Base-by-base conservation (phyloP, 768 basidiomycete genomes). In the Mycena galopus region DNA sequence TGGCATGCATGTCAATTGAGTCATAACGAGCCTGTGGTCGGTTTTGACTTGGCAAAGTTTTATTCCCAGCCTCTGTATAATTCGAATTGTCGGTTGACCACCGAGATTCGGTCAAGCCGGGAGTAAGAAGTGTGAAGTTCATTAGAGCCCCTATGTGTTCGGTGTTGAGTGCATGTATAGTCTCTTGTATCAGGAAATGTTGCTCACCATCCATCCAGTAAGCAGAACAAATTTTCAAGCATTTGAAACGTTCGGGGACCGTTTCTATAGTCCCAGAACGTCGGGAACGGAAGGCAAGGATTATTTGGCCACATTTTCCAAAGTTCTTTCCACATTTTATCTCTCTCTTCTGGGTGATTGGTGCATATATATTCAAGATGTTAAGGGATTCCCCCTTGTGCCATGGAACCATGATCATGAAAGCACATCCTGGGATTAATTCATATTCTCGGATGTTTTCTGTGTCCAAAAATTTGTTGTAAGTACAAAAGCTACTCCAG, bases 141-240 rank as follows among this genome's bases (percentile, higher is more conserved):
- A 16, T 33, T 25, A 1, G 61, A 47, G 9, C 7, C 25, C 12
- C 12, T 35, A 35, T 35, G 6, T 35, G 35, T 35, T 35, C 35
- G 35, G 12, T 7, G 6, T 35, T 62, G 61, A 10, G 16, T 29
- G 16, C 61, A 62, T 7, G 61, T 63, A 27, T 63, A 63, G 21
- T 63, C 61, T 7, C 61, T 1, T 19, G 64, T 65, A 8, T 63
- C 61, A 19, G 61, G 61, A 39, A 63, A 63, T 47, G 61, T 63
- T 27, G 61, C 21, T 1, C 61, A 39, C 61, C 61, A 63, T 35
- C 35, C 35, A 35, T 35, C 35, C 6, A 7, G 12, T 35, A 35
- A 35, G 12, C 35, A 6, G 7, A 35, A 35, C 7, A 35, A 12
- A 35, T 35, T 12, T 35, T 35, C 12, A 7, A 35, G 35, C 12